Base-by-base conservation (phyloP, 345 rosid genomes). In the Gossypium raimondii region DNA sequence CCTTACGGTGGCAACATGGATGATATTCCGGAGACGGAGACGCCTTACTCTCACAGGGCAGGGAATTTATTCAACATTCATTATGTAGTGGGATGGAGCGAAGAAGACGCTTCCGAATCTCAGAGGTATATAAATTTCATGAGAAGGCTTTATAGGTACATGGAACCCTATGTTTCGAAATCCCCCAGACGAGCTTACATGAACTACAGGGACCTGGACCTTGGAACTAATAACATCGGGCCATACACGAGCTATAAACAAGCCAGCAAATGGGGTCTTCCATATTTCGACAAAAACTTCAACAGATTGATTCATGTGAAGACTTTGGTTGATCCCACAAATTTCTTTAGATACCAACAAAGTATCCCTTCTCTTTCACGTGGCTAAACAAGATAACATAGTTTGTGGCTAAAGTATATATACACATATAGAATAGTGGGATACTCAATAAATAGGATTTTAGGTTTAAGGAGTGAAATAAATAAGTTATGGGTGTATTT, bases 61-160 rank as follows among this genome's bases (percentile, higher is more conserved):
- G 62, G 62, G 38, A 58, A 11, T 58, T 58, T 58, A 58, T 58
- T 58, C 34, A 58, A 24, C 34, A 58, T 58, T 58, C 62, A 58
- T 58, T 58, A 58, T 11, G 34, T 1, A 3, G 34, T 58, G 62
- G 16, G 1, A 58, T 58, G 62, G 62, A 7, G 16, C 9, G 62
- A 58, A 58, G 62, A 58, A 58, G 62, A 24, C 22, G 62, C 1
- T 9, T 1, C 62, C 24, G 27, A 29, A 3, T 22, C 62, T 58
- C 62, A 58, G 34, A 22, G 34, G 34, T 11, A 24, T 24, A 22
- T 58, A 22, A 58, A 58, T 11, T 58, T 9, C 34, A 24, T 58
- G 62, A 24, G 62, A 58, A 58, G 62, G 62, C 62, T 58, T 22
- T 22, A 58, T 3, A 10, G 62, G 34, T 58, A 58, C 34, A 57